Conservation (phyloP, 148 eudicot genomes). For the Salicornia ramosissima region DNA sequence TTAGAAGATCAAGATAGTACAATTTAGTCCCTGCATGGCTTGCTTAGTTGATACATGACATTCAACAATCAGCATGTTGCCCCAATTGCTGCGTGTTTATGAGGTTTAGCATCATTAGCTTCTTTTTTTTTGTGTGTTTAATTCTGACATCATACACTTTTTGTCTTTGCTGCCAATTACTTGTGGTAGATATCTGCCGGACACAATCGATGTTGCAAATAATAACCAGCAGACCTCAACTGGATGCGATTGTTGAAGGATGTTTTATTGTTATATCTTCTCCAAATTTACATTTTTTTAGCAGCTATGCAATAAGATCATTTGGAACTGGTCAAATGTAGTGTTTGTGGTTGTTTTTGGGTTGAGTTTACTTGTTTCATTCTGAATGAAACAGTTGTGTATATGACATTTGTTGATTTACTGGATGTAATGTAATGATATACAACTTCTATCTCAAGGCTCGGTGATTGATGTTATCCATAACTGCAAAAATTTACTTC, state of each 20-base stretch:
- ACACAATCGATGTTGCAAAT: slow-evolving; percentile 75
- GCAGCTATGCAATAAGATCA: slow-evolving; percentile 2
- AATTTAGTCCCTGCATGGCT: not conserved
- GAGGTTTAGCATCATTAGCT: not conserved
- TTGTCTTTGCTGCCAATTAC: slow-evolving; percentile 1
- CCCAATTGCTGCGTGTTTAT: too few species aligned
- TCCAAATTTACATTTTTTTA: not conserved
- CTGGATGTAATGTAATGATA: not conserved
- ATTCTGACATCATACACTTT: not conserved
- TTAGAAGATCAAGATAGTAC: not conserved
- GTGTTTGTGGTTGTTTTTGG: not conserved
- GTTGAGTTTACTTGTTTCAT: not conserved
- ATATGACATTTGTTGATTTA: not conserved
- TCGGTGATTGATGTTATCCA: too few species aligned
- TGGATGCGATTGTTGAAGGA: slow-evolving; percentile 63
- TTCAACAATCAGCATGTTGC: not conserved
- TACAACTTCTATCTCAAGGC: not conserved
- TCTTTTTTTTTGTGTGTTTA: not conserved
- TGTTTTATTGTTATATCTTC: not conserved
- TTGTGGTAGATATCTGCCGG: slow-evolving; percentile 69
- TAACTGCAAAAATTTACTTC: too few species aligned
- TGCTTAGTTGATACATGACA: not conserved
- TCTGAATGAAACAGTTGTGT: slow-evolving; percentile 7
- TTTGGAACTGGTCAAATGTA: not conserved
- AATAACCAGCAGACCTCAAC: slow-evolving; percentile 66